Evolutionary conservation across 768 basidiomycete species (phyloP).

Genomic region (Boletus rubescentipes): DNA sequence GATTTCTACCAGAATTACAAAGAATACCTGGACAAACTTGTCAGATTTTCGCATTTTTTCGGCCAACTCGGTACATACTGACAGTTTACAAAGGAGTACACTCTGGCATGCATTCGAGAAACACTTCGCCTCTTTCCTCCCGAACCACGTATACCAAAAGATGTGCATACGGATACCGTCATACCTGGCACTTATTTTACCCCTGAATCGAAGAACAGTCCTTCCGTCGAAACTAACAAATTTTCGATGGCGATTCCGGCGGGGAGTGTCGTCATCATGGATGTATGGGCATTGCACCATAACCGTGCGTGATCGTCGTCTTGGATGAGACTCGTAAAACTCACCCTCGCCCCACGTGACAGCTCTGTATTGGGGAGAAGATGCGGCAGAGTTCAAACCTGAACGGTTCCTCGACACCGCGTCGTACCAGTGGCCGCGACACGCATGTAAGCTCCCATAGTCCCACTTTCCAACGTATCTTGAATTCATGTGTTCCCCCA

Average conservation of each 20-base stretch:
- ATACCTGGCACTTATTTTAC: slow-evolving; percentile 37
- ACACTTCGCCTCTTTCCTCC: slow-evolving; percentile 44
- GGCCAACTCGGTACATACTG: neutral
- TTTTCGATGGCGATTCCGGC: slow-evolving; percentile 37
- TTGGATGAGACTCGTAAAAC: neutral
- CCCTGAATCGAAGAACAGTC: slow-evolving; percentile 13
- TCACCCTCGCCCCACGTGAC: neutral
- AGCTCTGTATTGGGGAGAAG: slow-evolving; percentile 58
- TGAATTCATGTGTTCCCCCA: slow-evolving; percentile 8
- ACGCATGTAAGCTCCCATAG: slow-evolving; percentile 41
- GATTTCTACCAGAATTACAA: slow-evolving; percentile 39
- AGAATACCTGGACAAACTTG: slow-evolving; percentile 38
- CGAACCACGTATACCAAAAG: slow-evolving; percentile 37
- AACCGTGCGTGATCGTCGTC: slow-evolving; percentile 38
- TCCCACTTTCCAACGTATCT: neutral
- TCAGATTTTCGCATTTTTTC: slow-evolving; percentile 13
- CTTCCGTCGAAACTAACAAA: slow-evolving; percentile 25
- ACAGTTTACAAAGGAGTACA: slow-evolving; percentile 39
- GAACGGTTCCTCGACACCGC: slow-evolving; percentile 52
- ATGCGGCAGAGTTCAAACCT: slow-evolving; percentile 44
- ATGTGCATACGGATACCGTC: slow-evolving; percentile 35
- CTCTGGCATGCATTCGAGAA: slow-evolving; percentile 44
- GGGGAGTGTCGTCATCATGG: slow-evolving; percentile 41
- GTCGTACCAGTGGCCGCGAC: slow-evolving; percentile 50
- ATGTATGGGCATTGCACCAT: slow-evolving; percentile 44